These are phyloP conservation scores for Mikania micrantha DNA, from an alignment of 129 eudicot species.

Conservation along the genomic window DNA sequence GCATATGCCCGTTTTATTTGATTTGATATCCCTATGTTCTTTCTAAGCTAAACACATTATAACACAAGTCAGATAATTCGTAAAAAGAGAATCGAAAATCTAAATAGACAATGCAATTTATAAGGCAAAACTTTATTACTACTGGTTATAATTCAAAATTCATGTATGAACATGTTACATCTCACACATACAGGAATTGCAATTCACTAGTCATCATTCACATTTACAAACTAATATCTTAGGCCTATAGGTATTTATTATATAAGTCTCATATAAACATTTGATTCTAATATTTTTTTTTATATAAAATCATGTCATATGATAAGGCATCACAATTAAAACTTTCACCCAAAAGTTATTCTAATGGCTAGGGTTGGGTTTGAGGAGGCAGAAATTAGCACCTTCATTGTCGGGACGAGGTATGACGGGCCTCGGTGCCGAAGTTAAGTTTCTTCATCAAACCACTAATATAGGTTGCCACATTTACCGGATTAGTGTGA, in stretches of 20 bases:
- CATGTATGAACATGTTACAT: neutral
- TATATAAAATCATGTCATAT: too few species aligned
- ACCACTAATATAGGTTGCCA: conserved; percentile 63
- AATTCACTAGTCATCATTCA: too few species aligned
- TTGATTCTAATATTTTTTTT: too few species aligned
- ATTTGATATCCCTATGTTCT: conserved; percentile 1
- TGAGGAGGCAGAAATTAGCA: too few species aligned
- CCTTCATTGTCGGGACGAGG: too few species aligned
- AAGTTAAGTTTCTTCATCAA: conserved; percentile 43
- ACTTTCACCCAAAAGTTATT: too few species aligned
- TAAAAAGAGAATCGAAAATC: neutral
- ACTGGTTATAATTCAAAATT: neutral
- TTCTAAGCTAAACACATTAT: neutral
- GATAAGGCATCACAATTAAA: too few species aligned
- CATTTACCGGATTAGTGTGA: conserved; percentile 47
- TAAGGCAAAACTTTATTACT: neutral
- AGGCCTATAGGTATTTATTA: too few species aligned
- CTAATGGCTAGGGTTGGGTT: too few species aligned
- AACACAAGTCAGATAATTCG: neutral
- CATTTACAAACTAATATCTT: too few species aligned
- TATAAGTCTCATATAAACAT: too few species aligned
- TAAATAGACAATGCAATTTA: neutral
- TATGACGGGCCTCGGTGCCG: too few species aligned
- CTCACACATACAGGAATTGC: neutral
- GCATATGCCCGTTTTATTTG: conserved; percentile 18